A percentile compares a stretch with the other conserved stretches of the same genome.
phyloP scores from a whole-genome alignment of 768 basidiomycete species.

The Amanita polypyramis region DNA sequence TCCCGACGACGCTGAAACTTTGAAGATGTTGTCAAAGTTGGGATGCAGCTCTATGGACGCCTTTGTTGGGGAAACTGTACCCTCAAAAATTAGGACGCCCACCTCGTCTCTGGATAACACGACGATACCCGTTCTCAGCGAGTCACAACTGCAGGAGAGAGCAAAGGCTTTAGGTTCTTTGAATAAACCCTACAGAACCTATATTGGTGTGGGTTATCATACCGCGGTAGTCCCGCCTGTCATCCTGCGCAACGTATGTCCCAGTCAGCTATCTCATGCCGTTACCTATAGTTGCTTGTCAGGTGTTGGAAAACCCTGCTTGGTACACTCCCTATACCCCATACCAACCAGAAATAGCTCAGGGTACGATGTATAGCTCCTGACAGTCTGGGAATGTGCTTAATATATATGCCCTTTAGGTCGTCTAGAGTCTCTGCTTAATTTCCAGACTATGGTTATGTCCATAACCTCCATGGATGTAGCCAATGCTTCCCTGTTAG shows the following conservation, averaged over 20 bases:
- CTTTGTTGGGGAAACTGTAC: slow-evolving; percentile 79
- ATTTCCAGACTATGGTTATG: slow-evolving; percentile 94
- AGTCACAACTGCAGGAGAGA: slow-evolving; percentile 69
- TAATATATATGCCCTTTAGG: slow-evolving; percentile 36
- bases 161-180: slow-evolving; percentile 67
- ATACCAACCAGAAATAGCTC: slow-evolving; percentile 96
- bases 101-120: slow-evolving; percentile 48
- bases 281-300: slow-evolving; percentile 1
- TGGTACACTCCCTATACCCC: slow-evolving; percentile 98
- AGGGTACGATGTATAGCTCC: slow-evolving; percentile 44
- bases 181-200: slow-evolving; percentile 83
- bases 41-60: slow-evolving; percentile 85
- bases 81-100: slow-evolving; percentile 67
- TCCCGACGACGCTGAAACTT: slow-evolving; percentile 73
- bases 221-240: slow-evolving; percentile 93
- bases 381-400: slow-evolving; percentile 2
- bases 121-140: slow-evolving; percentile 69
- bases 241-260: slow-evolving; percentile 75
- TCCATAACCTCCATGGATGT: slow-evolving; percentile 93
- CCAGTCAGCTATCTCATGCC: not conserved
- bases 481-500: slow-evolving; percentile 90
- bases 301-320: slow-evolving; percentile 91
- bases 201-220: slow-evolving; percentile 98
- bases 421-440: slow-evolving; percentile 91
- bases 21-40: slow-evolving; percentile 71